phyloP scores from a whole-genome alignment of 192 early-diverging fungal species.

The Backusella morwellensis region DNA sequence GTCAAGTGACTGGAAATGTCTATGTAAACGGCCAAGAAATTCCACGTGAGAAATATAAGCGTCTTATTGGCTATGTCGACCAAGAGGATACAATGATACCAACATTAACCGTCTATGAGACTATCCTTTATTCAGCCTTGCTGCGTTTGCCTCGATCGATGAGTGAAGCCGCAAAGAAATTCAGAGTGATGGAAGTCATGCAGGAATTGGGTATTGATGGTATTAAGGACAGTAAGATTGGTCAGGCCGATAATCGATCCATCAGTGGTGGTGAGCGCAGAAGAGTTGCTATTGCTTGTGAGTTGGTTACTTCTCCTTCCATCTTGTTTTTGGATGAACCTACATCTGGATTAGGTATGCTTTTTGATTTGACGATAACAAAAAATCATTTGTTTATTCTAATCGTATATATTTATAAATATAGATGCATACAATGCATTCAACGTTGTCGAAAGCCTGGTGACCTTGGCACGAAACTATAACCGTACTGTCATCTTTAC shows the following conservation, averaged over 20 bases:
- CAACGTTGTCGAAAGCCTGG: constrained; percentile 91
- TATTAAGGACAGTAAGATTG: constrained; percentile 82
- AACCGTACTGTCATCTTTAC: constrained; percentile 86
- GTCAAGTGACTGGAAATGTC: constrained; percentile 69
- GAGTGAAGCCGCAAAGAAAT: constrained; percentile 65
- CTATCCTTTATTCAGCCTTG: constrained; percentile 84
- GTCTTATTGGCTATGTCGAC: constrained; percentile 71
- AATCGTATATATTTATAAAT: background rate
- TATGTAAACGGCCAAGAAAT: constrained; percentile 74
- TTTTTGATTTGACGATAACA: background rate
- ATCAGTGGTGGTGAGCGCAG: constrained; percentile 93
- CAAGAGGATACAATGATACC: constrained; percentile 56
- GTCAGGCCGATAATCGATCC: constrained; percentile 67
- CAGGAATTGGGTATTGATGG: constrained; percentile 80
- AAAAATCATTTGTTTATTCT: background rate
- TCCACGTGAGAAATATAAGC: constrained; percentile 65
- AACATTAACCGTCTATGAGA: constrained; percentile 73
- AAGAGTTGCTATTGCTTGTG: constrained; percentile 91
- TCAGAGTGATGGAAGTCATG: constrained; percentile 78
- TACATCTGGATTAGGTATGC: constrained; percentile 62
- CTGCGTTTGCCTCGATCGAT: constrained; percentile 75
- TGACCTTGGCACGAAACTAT: constrained; percentile 71
- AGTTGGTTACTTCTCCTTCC: constrained; percentile 88
- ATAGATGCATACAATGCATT: constrained; percentile 88
- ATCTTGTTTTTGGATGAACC: constrained; percentile 90